phyloP scores from a whole-genome alignment of 2,329 filamentous ascomycete species.

The Sordariomycetes sp. region DNA sequence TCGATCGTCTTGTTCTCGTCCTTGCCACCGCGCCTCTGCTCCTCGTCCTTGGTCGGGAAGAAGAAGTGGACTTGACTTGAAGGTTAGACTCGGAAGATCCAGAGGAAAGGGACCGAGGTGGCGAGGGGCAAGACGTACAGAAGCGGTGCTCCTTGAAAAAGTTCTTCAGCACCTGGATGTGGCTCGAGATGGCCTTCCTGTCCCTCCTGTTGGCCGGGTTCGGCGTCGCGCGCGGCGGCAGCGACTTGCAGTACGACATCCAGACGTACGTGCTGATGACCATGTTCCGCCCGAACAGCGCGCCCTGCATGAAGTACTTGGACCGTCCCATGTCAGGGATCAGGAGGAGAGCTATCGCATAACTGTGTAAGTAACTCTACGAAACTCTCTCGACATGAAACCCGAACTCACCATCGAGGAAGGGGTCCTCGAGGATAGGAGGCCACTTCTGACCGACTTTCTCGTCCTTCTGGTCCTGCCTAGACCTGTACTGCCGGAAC shows the following conservation, averaged over 20 bases:
- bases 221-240: conserved; percentile 25
- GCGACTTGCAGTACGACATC: conserved; percentile 31
- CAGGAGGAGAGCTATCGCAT: conserved; percentile 39
- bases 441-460: conserved; percentile 43
- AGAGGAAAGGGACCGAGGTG: neutral
- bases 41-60: conserved; percentile 42
- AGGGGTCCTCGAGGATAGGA: conserved; percentile 49
- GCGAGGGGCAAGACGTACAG: conserved; percentile 32
- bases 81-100: conserved; percentile 1
- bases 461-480: conserved; percentile 51
- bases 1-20: conserved; percentile 19
- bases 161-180: conserved; percentile 58
- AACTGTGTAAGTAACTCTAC: neutral
- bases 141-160: conserved; percentile 49
- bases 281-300: conserved; percentile 56
- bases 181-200: conserved; percentile 53
- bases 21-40: conserved; percentile 30
- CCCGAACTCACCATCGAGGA: conserved; percentile 45
- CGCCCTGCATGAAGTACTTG: conserved; percentile 51
- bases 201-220: conserved; percentile 19
- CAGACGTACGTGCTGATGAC: conserved; percentile 57
- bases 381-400: neutral
- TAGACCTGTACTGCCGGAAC: conserved; percentile 52
- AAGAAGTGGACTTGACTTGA: conserved; percentile 39
- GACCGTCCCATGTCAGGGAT: conserved; percentile 54